A percentile compares a stretch with the other conserved stretches of the same genome.
Conservation (phyloP, 805 yeast species). For the Cyberlindnera amylophila region DNA sequence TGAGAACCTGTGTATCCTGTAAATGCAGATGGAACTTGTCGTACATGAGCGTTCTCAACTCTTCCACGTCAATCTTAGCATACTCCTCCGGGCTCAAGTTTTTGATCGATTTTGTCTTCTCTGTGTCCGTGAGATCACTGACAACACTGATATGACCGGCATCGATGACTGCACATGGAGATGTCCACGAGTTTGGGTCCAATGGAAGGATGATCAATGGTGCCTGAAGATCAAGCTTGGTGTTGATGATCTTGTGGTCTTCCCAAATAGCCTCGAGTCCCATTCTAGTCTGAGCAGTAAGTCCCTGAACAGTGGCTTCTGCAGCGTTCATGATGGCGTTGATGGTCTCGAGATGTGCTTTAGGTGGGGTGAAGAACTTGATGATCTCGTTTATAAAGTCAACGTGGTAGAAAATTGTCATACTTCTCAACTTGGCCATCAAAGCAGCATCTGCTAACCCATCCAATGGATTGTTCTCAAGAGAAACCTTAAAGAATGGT, state of each 20-base stretch:
- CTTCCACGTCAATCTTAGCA: conserved; percentile 39
- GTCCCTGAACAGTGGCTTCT: conserved; percentile 87
- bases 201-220: conserved; percentile 87
- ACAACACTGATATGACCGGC: conserved; percentile 90
- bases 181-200: conserved; percentile 70
- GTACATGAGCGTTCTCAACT: conserved; percentile 64
- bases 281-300: conserved; percentile 83
- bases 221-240: conserved; percentile 86
- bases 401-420: conserved; percentile 89
- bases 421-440: conserved; percentile 70
- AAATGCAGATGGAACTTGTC: conserved; percentile 77
- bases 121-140: conserved; percentile 75
- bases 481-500: conserved; percentile 78
- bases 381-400: conserved; percentile 71
- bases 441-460: conserved; percentile 77
- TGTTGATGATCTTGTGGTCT: conserved; percentile 86
- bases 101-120: conserved; percentile 64
- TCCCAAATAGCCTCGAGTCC: conserved; percentile 92
- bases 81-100: conserved; percentile 67
- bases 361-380: conserved; percentile 82
- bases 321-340: conserved; percentile 93
- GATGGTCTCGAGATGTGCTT: conserved; percentile 78
- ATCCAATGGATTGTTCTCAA: conserved; percentile 85
- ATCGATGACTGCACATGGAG: conserved; percentile 89
- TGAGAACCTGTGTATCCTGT: conserved; percentile 82